Base-by-base conservation (phyloP, 768 basidiomycete species). In the Saitozyma podzolica region DNA sequence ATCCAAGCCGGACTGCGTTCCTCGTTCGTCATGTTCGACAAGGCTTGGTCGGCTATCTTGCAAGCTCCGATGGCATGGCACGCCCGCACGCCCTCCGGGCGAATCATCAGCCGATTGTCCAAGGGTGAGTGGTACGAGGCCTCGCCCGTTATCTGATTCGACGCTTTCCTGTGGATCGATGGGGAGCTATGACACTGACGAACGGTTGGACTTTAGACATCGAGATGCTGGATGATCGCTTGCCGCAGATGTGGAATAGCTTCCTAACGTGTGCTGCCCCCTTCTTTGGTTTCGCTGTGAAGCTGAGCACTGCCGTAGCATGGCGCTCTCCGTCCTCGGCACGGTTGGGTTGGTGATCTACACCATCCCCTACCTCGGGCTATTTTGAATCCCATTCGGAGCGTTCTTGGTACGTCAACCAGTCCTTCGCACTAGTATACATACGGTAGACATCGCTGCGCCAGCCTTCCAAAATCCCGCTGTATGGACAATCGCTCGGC, bases 21-120 rank as follows among this genome's bases (percentile, higher is more conserved):
- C 0, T 82, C 81, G 0, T 75, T 80, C 57, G 80, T 76, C 8
- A 74, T 89, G 41, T 89, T 88, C 80, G 84, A 81, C 68, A 72
- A 80, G 8, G 87, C 87, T 0, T 79, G 89, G 9, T 69, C 62
- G 7, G 82, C 82, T 8, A 86, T 90, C 7, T 70, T 91, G 57
- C 78, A 83, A 3, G 87, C 87, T 8, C 86, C 87, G 0, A 74
- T 83, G 0, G 83, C 86, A 1, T 90, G 89, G 80, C 89, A 88
- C 70, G 89, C 89, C 72, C 87, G 86, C 0, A 89, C 88, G 0
- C 65, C 64, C 17, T 63, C 57, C 19, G 77, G 77, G 16, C 65
- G 78, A 10, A 75, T 80, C 53, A 64, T 74, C 52, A 68, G 63
- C 7, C 61, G 77, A 1, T 59, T 80, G n/a, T 67, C 72, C 0